Evolutionary conservation across 805 yeast species (phyloP).

Genomic region (Pichia manshurica): DNA sequence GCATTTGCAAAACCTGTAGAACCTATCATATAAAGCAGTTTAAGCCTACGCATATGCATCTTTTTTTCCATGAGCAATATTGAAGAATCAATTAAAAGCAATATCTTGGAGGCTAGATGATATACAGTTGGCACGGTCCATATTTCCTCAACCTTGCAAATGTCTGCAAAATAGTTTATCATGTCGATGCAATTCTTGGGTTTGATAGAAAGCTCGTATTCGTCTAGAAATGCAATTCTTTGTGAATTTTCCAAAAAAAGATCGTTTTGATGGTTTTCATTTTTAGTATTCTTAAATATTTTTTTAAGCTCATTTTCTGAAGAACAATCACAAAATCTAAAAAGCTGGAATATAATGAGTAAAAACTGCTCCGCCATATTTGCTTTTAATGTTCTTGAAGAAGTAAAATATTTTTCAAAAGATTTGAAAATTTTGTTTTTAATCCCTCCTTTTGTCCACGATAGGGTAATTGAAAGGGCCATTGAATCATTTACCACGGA

Average conservation of each 20-base stretch:
- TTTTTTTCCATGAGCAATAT: slow-evolving; percentile 22
- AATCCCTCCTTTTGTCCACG: slow-evolving; percentile 24
- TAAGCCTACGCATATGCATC: slow-evolving; percentile 32
- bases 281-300: neutral
- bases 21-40: slow-evolving; percentile 31
- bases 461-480: slow-evolving; percentile 35
- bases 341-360: slow-evolving; percentile 33
- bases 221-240: slow-evolving; percentile 11
- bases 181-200: slow-evolving; percentile 10
- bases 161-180: slow-evolving; percentile 11
- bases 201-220: slow-evolving; percentile 17
- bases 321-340: slow-evolving; percentile 36
- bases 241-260: neutral
- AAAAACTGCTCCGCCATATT: slow-evolving; percentile 23
- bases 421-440: slow-evolving; percentile 21
- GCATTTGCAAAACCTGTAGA: slow-evolving; percentile 13
- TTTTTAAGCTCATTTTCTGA: slow-evolving; percentile 8
- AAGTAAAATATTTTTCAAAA: slow-evolving; percentile 13
- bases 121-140: slow-evolving; percentile 35
- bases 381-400: slow-evolving; percentile 7
- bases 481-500: slow-evolving; percentile 22
- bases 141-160: slow-evolving; percentile 15
- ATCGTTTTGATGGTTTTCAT: no score
- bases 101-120: slow-evolving; percentile 34
- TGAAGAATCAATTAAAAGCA: slow-evolving; percentile 23